phyloP scores from a whole-genome alignment of 352 stramenopile species.

The Phytophthora fragariaefolia region DNA sequence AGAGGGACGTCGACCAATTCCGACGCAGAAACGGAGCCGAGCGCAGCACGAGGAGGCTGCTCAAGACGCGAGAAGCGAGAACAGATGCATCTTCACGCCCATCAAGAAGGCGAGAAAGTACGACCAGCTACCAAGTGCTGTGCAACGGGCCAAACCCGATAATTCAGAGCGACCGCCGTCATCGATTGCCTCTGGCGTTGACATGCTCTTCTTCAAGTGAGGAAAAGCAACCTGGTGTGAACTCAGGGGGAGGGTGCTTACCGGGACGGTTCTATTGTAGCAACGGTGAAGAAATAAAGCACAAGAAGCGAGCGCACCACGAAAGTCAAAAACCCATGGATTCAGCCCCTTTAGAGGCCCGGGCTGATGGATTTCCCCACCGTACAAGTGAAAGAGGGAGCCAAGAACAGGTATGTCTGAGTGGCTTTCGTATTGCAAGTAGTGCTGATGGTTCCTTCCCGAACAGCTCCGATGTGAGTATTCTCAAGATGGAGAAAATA shows the following conservation, averaged over 20 bases:
- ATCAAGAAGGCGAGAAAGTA: constrained; percentile 53
- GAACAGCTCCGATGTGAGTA: not conserved
- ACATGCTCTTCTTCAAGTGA: constrained; percentile 55
- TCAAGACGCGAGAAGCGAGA: constrained; percentile 13
- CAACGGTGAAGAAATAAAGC: constrained; percentile 42
- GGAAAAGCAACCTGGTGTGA: constrained; percentile 1
- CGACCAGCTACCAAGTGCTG: constrained; percentile 3
- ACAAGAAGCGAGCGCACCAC: constrained; percentile 18
- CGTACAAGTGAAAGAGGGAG: not conserved
- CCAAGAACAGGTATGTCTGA: constrained; percentile 20
- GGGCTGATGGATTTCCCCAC: not conserved
- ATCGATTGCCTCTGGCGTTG: constrained; percentile 35
- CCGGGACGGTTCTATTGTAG: constrained; percentile 14
- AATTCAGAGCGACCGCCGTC: constrained; percentile 20
- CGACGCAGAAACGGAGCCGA: constrained; percentile 8
- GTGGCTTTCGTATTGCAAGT: too few relatives aligned
- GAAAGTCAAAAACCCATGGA: not conserved
- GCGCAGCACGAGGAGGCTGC: constrained; percentile 5
- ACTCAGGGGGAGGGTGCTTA: constrained; percentile 1
- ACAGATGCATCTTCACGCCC: constrained; percentile 63
- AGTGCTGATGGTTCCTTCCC: too few relatives aligned
- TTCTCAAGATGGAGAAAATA: constrained; percentile 10
- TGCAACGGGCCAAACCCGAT: constrained; percentile 1
- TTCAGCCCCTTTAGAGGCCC: not conserved
- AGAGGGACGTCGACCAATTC: constrained; percentile 1